Percentiles rank a stretch among this genome's conserved stretches.
Evolutionary conservation across 208 protist genomes (phyloP).

Genomic region (Acanthamoeba sp.): DNA sequence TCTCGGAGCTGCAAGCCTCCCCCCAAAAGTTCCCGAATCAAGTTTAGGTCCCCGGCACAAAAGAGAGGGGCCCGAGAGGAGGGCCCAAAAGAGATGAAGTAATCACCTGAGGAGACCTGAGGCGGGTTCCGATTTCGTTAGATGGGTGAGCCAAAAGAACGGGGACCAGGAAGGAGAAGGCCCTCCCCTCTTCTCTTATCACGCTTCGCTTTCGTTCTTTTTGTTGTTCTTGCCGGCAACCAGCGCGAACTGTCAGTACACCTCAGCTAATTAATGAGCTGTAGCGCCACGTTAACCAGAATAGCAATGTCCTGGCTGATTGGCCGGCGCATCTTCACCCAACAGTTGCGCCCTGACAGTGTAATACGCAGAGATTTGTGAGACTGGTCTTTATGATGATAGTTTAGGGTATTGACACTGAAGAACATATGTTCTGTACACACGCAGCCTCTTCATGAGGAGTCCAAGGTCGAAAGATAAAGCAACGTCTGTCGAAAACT

Average conservation of each 20-base stretch:
- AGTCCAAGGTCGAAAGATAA: neutral
- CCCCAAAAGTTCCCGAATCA: neutral
- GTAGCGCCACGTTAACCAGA: neutral
- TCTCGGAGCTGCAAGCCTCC: too few relatives aligned
- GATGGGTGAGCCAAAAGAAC: too few relatives aligned
- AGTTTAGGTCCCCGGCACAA: too few relatives aligned
- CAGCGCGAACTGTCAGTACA: neutral
- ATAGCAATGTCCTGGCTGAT: too few relatives aligned
- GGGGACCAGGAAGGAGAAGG: too few relatives aligned
- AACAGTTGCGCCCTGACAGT: too few relatives aligned
- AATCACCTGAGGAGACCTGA: neutral
- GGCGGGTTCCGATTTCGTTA: too few relatives aligned
- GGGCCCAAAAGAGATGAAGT: neutral
- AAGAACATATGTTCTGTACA: neutral
- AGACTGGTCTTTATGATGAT: neutral
- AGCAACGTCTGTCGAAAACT: too few relatives aligned
- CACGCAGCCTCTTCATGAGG: neutral
- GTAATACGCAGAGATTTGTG: too few relatives aligned
- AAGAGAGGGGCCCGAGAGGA: neutral
- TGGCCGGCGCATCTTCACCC: too few relatives aligned
- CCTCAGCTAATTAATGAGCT: neutral
- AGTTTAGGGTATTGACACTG: neutral
- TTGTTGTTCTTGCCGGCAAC: neutral
- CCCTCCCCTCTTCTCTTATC: neutral
- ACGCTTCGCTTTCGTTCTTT: neutral